phyloP scores from a whole-genome alignment of 768 basidiomycete genomes.

The Hemileccinum rubropunctum region DNA sequence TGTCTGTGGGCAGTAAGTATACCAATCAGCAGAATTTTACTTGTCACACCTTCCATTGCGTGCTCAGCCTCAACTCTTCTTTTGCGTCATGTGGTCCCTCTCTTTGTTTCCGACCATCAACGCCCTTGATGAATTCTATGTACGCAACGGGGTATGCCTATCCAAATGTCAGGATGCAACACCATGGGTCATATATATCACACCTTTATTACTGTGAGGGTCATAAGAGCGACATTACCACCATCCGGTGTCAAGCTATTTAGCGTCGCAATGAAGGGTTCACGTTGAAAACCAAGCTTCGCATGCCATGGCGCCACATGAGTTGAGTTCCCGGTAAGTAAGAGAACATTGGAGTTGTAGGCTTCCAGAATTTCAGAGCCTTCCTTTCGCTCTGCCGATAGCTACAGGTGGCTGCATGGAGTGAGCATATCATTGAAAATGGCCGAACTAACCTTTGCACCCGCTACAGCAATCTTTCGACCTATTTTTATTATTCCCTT shows the following conservation, averaged over 20 bases:
- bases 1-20: conserved; percentile 38
- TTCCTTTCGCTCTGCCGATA: conserved; percentile 69
- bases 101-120: conserved; percentile 46
- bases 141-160: conserved; percentile 76
- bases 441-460: conserved; percentile 62
- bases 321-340: conserved; percentile 81
- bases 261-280: conserved; percentile 71
- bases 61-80: conserved; percentile 61
- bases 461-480: conserved; percentile 77
- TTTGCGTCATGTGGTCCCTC: conserved; percentile 65
- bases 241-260: conserved; percentile 80
- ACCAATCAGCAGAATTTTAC: not conserved
- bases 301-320: conserved; percentile 86
- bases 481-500: conserved; percentile 70
- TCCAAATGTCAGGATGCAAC: not conserved
- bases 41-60: conserved; percentile 67
- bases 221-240: conserved; percentile 70
- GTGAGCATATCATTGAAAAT: not conserved
- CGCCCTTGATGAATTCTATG: conserved; percentile 59
- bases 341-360: conserved; percentile 61
- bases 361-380: conserved; percentile 82
- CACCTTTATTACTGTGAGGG: conserved; percentile 70
- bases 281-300: conserved; percentile 73
- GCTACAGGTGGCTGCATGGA: conserved; percentile 37
- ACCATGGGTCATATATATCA: not conserved